A percentile compares a stretch with the other conserved stretches of the same genome.
Conservation (phyloP, 2,329 filamentous ascomycete species). For the Coniella vitis region DNA sequence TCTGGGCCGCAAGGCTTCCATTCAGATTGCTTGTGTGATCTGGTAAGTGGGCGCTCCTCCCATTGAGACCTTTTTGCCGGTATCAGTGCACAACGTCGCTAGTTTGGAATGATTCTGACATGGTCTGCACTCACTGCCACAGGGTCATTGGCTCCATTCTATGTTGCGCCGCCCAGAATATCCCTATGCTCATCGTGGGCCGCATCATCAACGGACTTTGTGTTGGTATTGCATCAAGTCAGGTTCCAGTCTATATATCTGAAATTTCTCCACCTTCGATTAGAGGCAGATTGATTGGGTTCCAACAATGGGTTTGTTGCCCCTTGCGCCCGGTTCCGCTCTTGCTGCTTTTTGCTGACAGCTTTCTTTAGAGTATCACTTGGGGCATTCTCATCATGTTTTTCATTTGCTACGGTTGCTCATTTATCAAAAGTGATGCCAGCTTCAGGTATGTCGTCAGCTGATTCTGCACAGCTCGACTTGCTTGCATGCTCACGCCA, state of each 20-base stretch:
- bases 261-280: conserved; percentile 49
- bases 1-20: conserved; percentile 40
- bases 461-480: too few species aligned
- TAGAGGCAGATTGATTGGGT: conserved; percentile 35
- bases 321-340: too few species aligned
- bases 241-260: conserved; percentile 65
- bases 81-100: too few species aligned
- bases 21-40: conserved; percentile 42
- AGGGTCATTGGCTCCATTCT: conserved; percentile 44
- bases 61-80: background rate
- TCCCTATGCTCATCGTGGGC: conserved; percentile 56
- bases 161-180: conserved; percentile 37
- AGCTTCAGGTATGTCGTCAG: too few species aligned
- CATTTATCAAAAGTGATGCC: conserved; percentile 31
- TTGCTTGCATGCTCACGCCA: too few species aligned
- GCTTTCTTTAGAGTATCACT: too few species aligned
- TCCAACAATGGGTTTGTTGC: conserved; percentile 41
- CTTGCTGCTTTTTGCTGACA: too few species aligned
- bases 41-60: conserved; percentile 39
- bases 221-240: conserved; percentile 66
- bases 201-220: conserved; percentile 65
- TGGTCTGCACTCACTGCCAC: background rate
- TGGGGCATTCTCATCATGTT: conserved; percentile 43
- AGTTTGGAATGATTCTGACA: too few species aligned
- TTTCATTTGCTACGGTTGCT: conserved; percentile 41